These are phyloP conservation scores for Pholiota adiposa DNA, from an alignment of 1,284 basidiomycete species.

Conservation along the genomic window DNA sequence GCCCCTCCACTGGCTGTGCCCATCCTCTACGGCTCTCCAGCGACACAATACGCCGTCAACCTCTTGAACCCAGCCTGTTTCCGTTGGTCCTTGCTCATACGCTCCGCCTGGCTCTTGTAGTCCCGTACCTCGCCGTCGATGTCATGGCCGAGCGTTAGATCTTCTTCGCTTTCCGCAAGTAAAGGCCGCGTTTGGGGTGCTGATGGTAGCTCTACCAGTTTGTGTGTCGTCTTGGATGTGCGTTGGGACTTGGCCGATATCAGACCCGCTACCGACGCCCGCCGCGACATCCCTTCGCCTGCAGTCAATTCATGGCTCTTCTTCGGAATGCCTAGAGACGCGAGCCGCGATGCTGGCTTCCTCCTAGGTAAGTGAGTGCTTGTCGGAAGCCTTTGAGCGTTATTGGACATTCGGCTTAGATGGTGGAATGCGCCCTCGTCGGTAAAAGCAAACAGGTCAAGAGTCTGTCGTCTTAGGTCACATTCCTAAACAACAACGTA, in stretches of 20 bases:
- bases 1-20: too few species aligned
- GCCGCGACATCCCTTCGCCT: slow-evolving; percentile 24
- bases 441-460: too few species aligned
- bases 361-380: too few species aligned
- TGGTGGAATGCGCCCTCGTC: too few species aligned
- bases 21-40: too few species aligned
- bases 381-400: too few species aligned
- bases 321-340: slow-evolving; percentile 22
- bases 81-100: too few species aligned
- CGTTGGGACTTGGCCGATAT: slow-evolving; percentile 63
- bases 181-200: slow-evolving; percentile 89
- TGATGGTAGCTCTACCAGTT: slow-evolving; percentile 90
- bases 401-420: too few species aligned
- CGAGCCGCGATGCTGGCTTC: slow-evolving; percentile 28
- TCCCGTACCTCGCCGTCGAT: slow-evolving; percentile 68
- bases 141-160: slow-evolving; percentile 64
- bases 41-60: too few species aligned
- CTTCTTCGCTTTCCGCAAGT: slow-evolving; percentile 55
- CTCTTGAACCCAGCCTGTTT: slow-evolving; percentile 74
- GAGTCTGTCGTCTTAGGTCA: too few species aligned
- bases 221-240: slow-evolving; percentile 91
- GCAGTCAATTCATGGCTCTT: slow-evolving; percentile 12
- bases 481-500: too few species aligned
- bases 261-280: slow-evolving; percentile 40
- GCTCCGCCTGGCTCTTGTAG: slow-evolving; percentile 78